Conservation (phyloP, 306 rosid species). For the Sophora flavescens region DNA sequence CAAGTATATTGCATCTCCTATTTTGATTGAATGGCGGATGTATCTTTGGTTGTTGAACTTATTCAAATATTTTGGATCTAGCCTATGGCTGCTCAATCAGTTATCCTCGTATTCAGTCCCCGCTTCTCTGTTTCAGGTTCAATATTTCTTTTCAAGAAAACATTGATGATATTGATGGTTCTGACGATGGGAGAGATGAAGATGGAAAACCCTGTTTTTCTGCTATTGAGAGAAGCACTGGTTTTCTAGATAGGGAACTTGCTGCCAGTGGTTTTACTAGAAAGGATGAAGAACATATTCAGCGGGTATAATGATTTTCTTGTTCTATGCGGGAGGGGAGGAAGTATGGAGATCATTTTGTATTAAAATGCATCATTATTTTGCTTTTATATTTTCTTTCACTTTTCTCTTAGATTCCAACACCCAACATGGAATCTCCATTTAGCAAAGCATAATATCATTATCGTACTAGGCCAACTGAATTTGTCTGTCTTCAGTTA, state of each 20-base stretch:
- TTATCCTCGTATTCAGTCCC: not conserved
- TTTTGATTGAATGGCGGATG: conserved; percentile 1
- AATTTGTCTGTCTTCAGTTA: conserved; percentile 26
- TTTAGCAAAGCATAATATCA: conserved; percentile 2
- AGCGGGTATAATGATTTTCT: conserved; percentile 61
- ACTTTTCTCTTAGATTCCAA: not conserved
- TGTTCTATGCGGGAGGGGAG: too few relatives aligned
- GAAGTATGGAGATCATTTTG: too few relatives aligned
- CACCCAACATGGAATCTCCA: conserved; percentile 13
- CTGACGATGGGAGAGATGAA: conserved; percentile 61
- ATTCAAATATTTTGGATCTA: conserved; percentile 20
- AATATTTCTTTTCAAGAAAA: conserved; percentile 71
- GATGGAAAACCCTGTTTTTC: conserved; percentile 72
- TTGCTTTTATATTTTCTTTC: conserved; percentile 9
- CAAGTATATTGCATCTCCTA: not conserved
- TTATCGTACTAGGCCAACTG: not conserved
- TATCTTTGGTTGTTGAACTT: conserved; percentile 31
- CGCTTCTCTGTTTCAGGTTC: conserved; percentile 63
- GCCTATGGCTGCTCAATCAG: conserved; percentile 33
- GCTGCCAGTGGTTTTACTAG: conserved; percentile 91
- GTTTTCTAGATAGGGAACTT: conserved; percentile 86
- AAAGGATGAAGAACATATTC: conserved; percentile 80
- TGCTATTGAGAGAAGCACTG: conserved; percentile 65
- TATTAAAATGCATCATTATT: conserved; percentile 26
- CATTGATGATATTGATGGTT: conserved; percentile 61